Base-by-base conservation (phyloP, 2,329 filamentous ascomycete genomes). In the Fusarium sp. region DNA sequence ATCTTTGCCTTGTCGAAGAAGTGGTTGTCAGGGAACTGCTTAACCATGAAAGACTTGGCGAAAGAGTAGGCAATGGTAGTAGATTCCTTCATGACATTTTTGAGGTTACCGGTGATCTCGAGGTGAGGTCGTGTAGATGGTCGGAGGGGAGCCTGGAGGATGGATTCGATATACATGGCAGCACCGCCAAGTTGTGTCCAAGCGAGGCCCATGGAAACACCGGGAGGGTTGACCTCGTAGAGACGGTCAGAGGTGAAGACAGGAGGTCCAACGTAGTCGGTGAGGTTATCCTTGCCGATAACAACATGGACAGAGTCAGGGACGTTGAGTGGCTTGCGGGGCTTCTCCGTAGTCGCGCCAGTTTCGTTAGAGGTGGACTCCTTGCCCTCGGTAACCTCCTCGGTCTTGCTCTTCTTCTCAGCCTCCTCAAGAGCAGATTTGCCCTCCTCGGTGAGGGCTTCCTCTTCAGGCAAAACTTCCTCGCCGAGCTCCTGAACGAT, bases 171-270 rank as follows among this genome's bases (percentile, higher is more conserved):
- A 83, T 99, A 99, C 81, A 99, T 91, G 58, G 96, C 96, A 9
- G 96, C 94, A 68, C 96, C 96, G 70, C 96, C 96, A 90, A 99
- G 94, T 80, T 95, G 94, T 13, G 97, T 99, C 96, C 96, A 99
- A 13, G 96, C 96, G 59, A 99, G 89, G 74, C 96, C 96, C 96
- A 99, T 98, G 28, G 95, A 94, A 22, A 99, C 96, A 83, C 96
- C 96, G 5, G 96, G 90, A 8, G 97, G 96, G 67, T 95, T 98
- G 54, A 91, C 90, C 78, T 99, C 96, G 86, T 98, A 99, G 20
- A 99, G 88, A 62, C 97, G 91, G 83, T 99, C 96, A 9, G 96
- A 94, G 1, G 95, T 99, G 85, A 98, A 99, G 61, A 98, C 90
- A 3, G 96, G 95, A 4, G 96, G 95, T 6, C 96, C 96, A 67